These are phyloP conservation scores for Apiosordaria backusii DNA, from an alignment of 495 filamentous ascomycete genomes.

Conservation along the genomic window DNA sequence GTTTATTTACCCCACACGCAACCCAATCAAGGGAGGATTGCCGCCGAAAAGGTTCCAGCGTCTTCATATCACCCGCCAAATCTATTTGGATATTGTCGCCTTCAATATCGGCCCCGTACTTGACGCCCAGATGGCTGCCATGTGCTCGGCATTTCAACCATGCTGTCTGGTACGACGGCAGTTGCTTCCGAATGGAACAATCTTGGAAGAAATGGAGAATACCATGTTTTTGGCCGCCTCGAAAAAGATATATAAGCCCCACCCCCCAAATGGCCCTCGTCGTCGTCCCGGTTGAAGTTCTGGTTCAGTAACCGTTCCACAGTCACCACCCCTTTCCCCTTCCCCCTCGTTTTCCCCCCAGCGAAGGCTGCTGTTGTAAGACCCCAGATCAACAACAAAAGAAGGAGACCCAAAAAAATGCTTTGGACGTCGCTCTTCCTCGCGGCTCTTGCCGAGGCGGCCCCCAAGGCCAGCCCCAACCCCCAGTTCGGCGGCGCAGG, in stretches of 20 bases:
- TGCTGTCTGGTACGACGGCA: slow-evolving; percentile 19
- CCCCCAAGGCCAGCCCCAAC: slow-evolving; percentile 20
- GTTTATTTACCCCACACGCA: slow-evolving; percentile 1
- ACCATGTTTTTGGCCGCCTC: not conserved
- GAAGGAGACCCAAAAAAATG: slow-evolving; percentile 22
- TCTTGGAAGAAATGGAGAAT: not conserved
- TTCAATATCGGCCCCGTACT: not conserved
- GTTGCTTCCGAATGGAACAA: slow-evolving; percentile 15
- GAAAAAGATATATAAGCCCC: not conserved
- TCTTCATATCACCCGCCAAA: slow-evolving; percentile 12
- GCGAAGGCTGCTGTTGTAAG: not conserved
- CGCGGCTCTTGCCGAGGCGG: slow-evolving; percentile 36
- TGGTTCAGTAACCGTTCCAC: slow-evolving; percentile 10
- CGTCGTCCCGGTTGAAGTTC: not conserved
- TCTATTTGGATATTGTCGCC: slow-evolving; percentile 11
- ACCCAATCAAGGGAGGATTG: slow-evolving; percentile 5
- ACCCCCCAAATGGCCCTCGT: not conserved
- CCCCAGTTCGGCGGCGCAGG: slow-evolving; percentile 31
- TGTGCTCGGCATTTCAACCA: slow-evolving; percentile 27
- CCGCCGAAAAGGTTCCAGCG: not conserved
- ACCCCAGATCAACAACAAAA: not conserved
- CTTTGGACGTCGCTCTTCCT: slow-evolving; percentile 38
- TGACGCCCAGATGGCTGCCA: slow-evolving; percentile 6
- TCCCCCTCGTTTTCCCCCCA: slow-evolving; percentile 6
- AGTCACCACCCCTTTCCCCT: slow-evolving; percentile 2